Evolutionary conservation across 306 rosid genomes (phyloP).

Genomic region (Parietaria judaica): DNA sequence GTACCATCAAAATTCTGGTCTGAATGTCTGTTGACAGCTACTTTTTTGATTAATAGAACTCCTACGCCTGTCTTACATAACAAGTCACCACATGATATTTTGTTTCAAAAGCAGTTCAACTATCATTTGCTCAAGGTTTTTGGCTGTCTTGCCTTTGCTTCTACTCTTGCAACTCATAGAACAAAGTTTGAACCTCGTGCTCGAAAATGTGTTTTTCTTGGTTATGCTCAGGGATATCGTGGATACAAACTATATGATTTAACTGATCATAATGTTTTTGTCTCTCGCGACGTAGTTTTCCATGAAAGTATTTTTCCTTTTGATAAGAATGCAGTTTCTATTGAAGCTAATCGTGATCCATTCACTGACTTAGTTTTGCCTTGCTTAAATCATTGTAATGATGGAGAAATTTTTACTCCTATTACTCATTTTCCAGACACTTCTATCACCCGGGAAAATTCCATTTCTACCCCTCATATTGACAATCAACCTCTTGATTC

Average conservation of each 20-base stretch:
- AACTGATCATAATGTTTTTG: neutral
- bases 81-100: too few relatives aligned
- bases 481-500: too few relatives aligned
- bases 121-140: too few relatives aligned
- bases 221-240: neutral
- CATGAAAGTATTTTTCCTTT: neutral
- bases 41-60: neutral
- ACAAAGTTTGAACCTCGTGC: neutral
- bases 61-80: neutral
- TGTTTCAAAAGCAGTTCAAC: too few relatives aligned
- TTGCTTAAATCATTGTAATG: too few relatives aligned
- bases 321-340: neutral
- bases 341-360: neutral
- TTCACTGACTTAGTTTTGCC: neutral
- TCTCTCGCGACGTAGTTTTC: neutral
- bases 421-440: neutral
- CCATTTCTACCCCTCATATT: too few relatives aligned
- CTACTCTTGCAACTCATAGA: neutral
- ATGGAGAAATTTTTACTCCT: too few relatives aligned
- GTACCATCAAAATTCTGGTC: neutral
- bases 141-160: neutral
- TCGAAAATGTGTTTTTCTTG: neutral
- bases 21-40: neutral
- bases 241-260: neutral
- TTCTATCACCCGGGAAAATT: too few relatives aligned